Percentiles rank a stretch among this genome's conserved stretches.
These are phyloP conservation scores for Stachybotrys echinatus DNA, from an alignment of 2,329 filamentous ascomycete species.

Conservation along the genomic window DNA sequence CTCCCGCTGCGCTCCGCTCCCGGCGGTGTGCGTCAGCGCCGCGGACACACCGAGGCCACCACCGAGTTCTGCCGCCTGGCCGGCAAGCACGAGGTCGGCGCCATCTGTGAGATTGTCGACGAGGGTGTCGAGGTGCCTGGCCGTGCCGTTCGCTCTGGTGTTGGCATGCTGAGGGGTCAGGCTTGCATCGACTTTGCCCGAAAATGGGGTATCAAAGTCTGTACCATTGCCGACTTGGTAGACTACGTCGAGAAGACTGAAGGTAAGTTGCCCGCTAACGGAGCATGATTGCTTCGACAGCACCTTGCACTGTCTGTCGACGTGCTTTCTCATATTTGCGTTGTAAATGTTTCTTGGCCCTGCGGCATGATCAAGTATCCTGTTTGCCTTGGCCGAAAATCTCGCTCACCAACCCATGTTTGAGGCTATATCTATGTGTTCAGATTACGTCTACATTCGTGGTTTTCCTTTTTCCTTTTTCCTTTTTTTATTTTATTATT, in stretches of 20 bases:
- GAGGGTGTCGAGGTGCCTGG: conserved; percentile 72
- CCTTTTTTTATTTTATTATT: too few species aligned
- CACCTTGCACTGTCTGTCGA: too few species aligned
- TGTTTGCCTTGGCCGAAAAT: too few species aligned
- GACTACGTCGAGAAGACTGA: conserved; percentile 72
- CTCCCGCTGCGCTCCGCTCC: conserved; percentile 74
- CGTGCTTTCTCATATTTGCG: too few species aligned
- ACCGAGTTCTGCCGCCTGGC: conserved; percentile 85
- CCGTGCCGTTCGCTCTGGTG: conserved; percentile 55
- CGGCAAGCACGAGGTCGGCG: conserved; percentile 70
- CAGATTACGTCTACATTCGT: too few species aligned
- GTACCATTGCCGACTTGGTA: conserved; percentile 90
- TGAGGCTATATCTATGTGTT: too few species aligned
- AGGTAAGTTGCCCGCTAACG: conserved; percentile 47
- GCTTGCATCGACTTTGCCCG: conserved; percentile 83
- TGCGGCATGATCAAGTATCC: too few species aligned
- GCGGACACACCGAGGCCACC: conserved; percentile 89
- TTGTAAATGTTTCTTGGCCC: too few species aligned
- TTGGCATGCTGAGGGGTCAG: conserved; percentile 91
- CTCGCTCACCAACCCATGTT: too few species aligned
- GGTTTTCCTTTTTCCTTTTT: too few species aligned
- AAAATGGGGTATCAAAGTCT: conserved; percentile 85
- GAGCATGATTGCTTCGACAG: background rate
- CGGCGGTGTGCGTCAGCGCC: conserved; percentile 74
- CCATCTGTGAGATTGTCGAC: conserved; percentile 88